Percentiles rank a stretch among this genome's conserved stretches.
phyloP scores from a whole-genome alignment of 2,329 filamentous ascomycete species.

The Botrytis tulipae region DNA sequence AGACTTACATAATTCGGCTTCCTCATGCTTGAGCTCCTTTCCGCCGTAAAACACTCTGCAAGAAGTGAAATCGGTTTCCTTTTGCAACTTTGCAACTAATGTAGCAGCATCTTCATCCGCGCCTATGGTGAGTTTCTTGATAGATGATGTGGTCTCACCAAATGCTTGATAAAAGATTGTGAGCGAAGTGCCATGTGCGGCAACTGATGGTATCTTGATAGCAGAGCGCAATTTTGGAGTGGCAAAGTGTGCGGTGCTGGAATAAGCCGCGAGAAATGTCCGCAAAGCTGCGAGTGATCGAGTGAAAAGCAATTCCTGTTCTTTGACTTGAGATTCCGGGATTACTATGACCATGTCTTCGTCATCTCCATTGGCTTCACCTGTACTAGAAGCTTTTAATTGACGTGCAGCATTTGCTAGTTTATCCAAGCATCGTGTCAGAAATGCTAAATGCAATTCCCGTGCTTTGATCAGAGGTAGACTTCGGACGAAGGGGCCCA shows the following conservation, averaged over 20 bases:
- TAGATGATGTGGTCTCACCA: constrained; percentile 57
- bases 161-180: constrained; percentile 74
- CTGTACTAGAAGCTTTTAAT: constrained; percentile 51
- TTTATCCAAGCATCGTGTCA: constrained; percentile 70
- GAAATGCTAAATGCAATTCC: constrained; percentile 65
- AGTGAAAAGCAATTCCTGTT: constrained; percentile 62
- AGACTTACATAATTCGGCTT: constrained; percentile 58
- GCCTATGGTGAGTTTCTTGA: constrained; percentile 64
- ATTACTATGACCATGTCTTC: constrained; percentile 53
- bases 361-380: constrained; percentile 46
- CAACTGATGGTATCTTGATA: constrained; percentile 51
- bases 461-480: constrained; percentile 52
- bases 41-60: constrained; percentile 73
- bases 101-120: constrained; percentile 68
- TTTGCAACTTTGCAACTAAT: constrained; percentile 63
- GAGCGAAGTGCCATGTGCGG: constrained; percentile 61
- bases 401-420: constrained; percentile 61
- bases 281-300: constrained; percentile 67
- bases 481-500: constrained; percentile 50
- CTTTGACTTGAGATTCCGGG: constrained; percentile 48
- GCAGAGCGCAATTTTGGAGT: constrained; percentile 56
- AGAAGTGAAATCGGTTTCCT: constrained; percentile 72
- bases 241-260: constrained; percentile 58
- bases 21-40: constrained; percentile 59
- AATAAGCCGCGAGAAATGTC: constrained; percentile 65